A percentile compares a stretch with the other conserved stretches of the same genome.
phyloP scores from a whole-genome alignment of 805 yeast genomes.

The Candida qinlingensis region DNA sequence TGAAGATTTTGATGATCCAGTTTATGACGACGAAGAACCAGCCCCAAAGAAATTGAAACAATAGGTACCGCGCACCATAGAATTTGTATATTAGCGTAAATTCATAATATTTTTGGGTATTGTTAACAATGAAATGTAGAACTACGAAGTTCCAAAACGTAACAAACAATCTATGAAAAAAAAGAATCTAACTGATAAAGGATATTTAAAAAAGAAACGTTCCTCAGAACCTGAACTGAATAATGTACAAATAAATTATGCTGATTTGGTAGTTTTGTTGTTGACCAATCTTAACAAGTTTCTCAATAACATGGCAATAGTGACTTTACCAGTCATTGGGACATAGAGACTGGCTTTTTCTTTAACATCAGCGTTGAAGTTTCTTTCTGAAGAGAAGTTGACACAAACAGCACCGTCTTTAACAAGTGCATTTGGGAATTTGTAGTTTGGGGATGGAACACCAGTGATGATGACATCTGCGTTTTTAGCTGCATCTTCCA shows the following conservation, averaged over 20 bases:
- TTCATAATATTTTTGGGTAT: background rate
- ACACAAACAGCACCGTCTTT: conserved; percentile 87
- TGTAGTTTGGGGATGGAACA: conserved; percentile 79
- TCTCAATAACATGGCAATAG: conserved; percentile 89
- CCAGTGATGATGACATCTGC: conserved; percentile 96
- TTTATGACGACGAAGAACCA: conserved; percentile 34
- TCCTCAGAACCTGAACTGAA: background rate
- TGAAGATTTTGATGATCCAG: conserved; percentile 49
- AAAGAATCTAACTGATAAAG: background rate
- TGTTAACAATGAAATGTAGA: background rate
- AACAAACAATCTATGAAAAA: background rate
- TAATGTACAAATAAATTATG: background rate
- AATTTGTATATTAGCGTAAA: background rate
- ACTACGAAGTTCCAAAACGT: background rate
- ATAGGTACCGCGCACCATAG: conserved; percentile 5
- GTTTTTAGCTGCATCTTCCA: conserved; percentile 60
- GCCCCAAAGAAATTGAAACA: conserved; percentile 27
- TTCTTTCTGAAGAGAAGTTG: conserved; percentile 85
- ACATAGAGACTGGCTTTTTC: conserved; percentile 86
- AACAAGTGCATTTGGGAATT: conserved; percentile 77
- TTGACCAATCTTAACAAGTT: conserved; percentile 78
- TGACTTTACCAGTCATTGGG: conserved; percentile 94
- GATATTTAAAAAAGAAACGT: background rate
- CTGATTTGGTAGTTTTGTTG: conserved; percentile 37
- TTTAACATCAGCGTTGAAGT: conserved; percentile 80